Percentiles rank a stretch among this genome's conserved stretches.
phyloP scores from a whole-genome alignment of 1,284 basidiomycete genomes.

The Xerocomus alliaceus region DNA sequence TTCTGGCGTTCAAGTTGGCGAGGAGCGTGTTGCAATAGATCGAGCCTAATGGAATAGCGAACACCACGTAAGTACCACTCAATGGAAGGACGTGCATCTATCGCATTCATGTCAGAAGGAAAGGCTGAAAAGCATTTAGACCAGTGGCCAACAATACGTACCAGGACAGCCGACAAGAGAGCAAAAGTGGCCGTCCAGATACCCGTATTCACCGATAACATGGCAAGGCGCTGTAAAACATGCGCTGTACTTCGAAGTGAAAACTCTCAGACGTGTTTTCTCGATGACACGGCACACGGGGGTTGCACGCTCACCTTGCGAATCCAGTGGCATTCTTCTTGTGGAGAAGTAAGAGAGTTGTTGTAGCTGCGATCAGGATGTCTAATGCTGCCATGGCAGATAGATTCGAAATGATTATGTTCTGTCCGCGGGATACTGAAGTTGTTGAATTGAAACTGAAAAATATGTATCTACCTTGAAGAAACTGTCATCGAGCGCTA shows the following conservation, averaged over 20 bases:
- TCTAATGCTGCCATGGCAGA: neutral
- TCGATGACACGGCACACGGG: too few relatives aligned
- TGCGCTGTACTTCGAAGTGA: neutral
- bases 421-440: neutral
- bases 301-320: neutral
- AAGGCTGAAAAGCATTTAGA: neutral
- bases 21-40: neutral
- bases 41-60: neutral
- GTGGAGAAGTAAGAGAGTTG: constrained; percentile 15
- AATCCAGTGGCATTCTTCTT: neutral
- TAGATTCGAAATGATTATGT: neutral
- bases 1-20: neutral
- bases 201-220: neutral
- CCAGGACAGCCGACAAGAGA: neutral
- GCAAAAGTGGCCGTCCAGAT: neutral
- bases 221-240: neutral
- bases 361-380: constrained; percentile 8
- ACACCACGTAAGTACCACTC: neutral
- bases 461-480: neutral
- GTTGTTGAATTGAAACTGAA: neutral
- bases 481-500: neutral
- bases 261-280: neutral
- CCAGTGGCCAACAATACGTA: neutral
- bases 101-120: too few relatives aligned
- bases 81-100: too few relatives aligned